phyloP scores from a whole-genome alignment of 208 protist species.

The Sergeia podlipaevii region DNA sequence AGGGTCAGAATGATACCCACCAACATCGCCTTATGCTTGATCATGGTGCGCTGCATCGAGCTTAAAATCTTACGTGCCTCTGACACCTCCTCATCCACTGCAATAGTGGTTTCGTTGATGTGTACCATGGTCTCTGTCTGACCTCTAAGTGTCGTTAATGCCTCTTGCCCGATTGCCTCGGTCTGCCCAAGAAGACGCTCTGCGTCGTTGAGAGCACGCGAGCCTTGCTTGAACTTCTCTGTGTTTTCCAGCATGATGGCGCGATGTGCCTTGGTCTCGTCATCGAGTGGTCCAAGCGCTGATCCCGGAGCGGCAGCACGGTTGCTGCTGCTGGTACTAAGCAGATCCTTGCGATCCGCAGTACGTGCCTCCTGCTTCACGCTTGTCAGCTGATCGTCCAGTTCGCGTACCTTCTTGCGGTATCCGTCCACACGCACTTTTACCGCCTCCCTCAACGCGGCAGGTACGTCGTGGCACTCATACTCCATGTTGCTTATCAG shows the following conservation, averaged over 20 bases:
- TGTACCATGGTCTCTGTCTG: conserved; percentile 68
- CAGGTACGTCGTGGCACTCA: conserved; percentile 54
- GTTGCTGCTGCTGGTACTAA: conserved; percentile 13
- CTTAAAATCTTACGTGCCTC: conserved; percentile 57
- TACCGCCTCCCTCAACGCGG: conserved; percentile 30
- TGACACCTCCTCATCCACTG: conserved; percentile 70
- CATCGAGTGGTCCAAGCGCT: conserved; percentile 31
- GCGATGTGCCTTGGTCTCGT: conserved; percentile 43
- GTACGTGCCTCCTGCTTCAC: conserved; percentile 41
- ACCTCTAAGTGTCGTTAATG: conserved; percentile 44
- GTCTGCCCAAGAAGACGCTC: conserved; percentile 70
- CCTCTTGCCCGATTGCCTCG: conserved; percentile 51
- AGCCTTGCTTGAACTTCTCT: conserved; percentile 49
- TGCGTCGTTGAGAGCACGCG: conserved; percentile 39
- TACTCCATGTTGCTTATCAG: conserved; percentile 73
- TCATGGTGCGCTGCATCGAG: conserved; percentile 59
- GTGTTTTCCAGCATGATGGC: conserved; percentile 77
- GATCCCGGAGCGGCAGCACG: background rate
- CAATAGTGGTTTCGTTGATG: conserved; percentile 62
- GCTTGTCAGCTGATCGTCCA: conserved; percentile 38
- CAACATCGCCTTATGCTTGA: conserved; percentile 75
- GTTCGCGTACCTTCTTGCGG: conserved; percentile 13
- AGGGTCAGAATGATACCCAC: conserved; percentile 53
- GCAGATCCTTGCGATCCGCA: conserved; percentile 52
- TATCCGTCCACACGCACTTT: conserved; percentile 48